Evolutionary conservation across 2,329 filamentous ascomycete genomes (phyloP), one percentile per base, ranked within the genome.

Genomic region (Calycina herbarum): DNA sequence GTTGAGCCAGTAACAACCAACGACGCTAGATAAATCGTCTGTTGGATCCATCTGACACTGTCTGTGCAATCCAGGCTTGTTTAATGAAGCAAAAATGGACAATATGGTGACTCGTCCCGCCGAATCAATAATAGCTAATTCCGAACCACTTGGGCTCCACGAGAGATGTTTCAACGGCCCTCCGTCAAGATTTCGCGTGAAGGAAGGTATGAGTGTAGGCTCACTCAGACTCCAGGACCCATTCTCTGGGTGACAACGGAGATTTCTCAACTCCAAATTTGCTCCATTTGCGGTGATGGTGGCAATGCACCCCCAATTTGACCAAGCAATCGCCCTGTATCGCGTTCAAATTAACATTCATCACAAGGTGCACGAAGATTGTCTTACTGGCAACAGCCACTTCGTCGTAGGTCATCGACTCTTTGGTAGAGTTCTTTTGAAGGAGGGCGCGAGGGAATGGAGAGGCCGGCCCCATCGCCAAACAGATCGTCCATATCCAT

Each of bases 1-100:
- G 56, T 75, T 77, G 63, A 98, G 81, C 95, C 95, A 99, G 78
- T 92, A 90, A 76, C 93, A 85, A 3, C 94, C 95, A 6, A 96
- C 92, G 5, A 96, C 82, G 60, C 89, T 86, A 70, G 90, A 87
- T 45, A 92, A 82, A 75, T 96, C 92, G 72, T 93, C 90, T 62
- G 89, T 81, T 1, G 85, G 79, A 73, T 94, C 93, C n/a, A 82
- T 77, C 29, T 88, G 83, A 78, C 87, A 89, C 64, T 82, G 84
- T 54, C 88, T 85, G 60, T 83, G 82, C 10, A 86, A 76, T 38
- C 83, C 85, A 64, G 94, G 86, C 62, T 88, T 86, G 74, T 97
- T 96, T 57, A 97, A 78, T 7, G 88, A 86, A 67, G 89, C 85
- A 17, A 85, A 84, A 70, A 93, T 89, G 58, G 85, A 87, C 70